Evolutionary conservation across 345 rosid species (phyloP).

Genomic region (Eucalyptus sideroxylon): DNA sequence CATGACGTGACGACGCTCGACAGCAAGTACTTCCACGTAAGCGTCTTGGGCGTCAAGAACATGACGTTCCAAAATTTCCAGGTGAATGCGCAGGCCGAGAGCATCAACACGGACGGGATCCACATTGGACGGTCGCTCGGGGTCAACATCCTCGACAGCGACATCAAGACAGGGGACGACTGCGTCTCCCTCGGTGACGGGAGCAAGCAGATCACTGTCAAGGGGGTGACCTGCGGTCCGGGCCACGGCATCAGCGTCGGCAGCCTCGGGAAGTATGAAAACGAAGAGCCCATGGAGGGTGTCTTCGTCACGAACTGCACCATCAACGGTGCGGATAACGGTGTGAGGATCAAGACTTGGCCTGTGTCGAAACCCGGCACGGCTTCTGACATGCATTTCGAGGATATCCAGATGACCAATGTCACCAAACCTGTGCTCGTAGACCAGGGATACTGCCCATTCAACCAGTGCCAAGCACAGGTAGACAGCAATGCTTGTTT

Average conservation of each 20-base stretch:
- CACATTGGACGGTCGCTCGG: constrained; percentile 34
- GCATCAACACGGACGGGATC: constrained; percentile 58
- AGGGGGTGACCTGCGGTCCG: constrained; percentile 37
- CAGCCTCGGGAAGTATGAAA: constrained; percentile 29
- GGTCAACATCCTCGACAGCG: constrained; percentile 6
- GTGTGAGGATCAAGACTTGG: constrained; percentile 52
- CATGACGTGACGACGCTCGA: constrained; percentile 12
- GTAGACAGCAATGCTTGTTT: background rate
- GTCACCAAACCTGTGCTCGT: constrained; percentile 14
- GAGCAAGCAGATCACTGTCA: constrained; percentile 2
- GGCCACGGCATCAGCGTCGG: constrained; percentile 59
- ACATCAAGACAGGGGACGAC: constrained; percentile 37
- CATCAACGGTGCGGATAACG: constrained; percentile 10
- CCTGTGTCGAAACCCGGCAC: constrained; percentile 7
- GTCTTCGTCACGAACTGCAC: constrained; percentile 13
- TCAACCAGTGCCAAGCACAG: background rate
- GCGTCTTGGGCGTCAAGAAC: constrained; percentile 22
- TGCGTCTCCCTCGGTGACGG: constrained; percentile 47
- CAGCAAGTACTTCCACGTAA: constrained; percentile 41
- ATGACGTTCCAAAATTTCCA: constrained; percentile 10
- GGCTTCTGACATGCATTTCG: constrained; percentile 16
- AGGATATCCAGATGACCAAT: constrained; percentile 12
- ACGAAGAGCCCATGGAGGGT: constrained; percentile 23
- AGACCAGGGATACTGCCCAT: constrained; percentile 20
- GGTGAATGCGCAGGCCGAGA: constrained; percentile 16